These are phyloP conservation scores for Neonectria neomacrospora DNA, from an alignment of 2,329 filamentous ascomycete genomes.

Conservation along the genomic window DNA sequence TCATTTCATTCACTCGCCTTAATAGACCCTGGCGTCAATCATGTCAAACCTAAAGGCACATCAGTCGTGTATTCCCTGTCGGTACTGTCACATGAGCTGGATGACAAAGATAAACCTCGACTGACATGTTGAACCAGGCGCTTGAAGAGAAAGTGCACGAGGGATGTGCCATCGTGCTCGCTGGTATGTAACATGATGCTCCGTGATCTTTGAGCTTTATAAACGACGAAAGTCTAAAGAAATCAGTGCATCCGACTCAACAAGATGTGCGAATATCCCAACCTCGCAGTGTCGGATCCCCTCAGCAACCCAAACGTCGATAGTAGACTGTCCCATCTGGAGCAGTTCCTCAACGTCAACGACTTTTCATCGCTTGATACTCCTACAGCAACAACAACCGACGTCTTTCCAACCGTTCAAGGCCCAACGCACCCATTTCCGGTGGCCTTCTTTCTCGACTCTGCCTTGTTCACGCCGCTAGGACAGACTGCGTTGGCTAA, in stretches of 20 bases:
- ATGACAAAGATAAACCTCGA: neutral
- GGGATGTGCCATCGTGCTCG: slow-evolving; percentile 32
- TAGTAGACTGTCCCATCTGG: neutral
- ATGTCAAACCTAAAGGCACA: slow-evolving; percentile 10
- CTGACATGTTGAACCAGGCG: slow-evolving; percentile 20
- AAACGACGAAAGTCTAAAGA: too few relatives aligned
- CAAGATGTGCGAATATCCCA: slow-evolving; percentile 17
- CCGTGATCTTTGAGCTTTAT: too few relatives aligned
- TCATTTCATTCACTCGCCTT: too few relatives aligned
- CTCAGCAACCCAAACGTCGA: neutral
- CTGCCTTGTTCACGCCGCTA: slow-evolving; percentile 20
- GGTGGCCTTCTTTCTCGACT: slow-evolving; percentile 31
- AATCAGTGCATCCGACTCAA: slow-evolving; percentile 16
- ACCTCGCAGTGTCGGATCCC: neutral
- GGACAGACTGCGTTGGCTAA: slow-evolving; percentile 8
- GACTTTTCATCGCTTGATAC: neutral
- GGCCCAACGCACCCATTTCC: slow-evolving; percentile 15
- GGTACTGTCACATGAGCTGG: slow-evolving; percentile 2
- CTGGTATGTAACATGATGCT: slow-evolving; percentile 20
- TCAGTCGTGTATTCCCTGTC: slow-evolving; percentile 22
- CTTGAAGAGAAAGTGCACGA: slow-evolving; percentile 34
- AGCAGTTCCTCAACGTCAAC: neutral
- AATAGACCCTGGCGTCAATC: neutral
- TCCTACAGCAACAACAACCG: too few relatives aligned
- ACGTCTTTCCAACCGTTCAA: neutral